Conservation (phyloP, 1,139 yeast species). For the Candida albicans region DNA sequence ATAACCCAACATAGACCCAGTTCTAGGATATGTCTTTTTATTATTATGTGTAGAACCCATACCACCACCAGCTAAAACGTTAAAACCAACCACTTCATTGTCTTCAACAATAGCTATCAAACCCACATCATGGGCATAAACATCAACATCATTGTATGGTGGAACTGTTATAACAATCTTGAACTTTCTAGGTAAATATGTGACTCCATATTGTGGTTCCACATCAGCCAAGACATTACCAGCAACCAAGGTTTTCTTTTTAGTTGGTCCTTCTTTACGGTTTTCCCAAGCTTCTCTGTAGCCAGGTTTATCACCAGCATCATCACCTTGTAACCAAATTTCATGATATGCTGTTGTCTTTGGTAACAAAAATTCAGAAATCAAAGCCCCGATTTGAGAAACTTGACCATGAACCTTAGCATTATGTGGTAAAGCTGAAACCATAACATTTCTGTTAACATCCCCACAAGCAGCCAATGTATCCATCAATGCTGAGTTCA, state of each 20-base stretch:
- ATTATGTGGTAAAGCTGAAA: slow-evolving; percentile 83
- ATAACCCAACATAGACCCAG: slow-evolving; percentile 85
- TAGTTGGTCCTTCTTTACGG: slow-evolving; percentile 76
- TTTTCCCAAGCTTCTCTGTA: slow-evolving; percentile 72
- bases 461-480: slow-evolving; percentile 99
- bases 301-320: slow-evolving; percentile 65
- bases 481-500: slow-evolving; percentile 87
- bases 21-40: slow-evolving; percentile 93
- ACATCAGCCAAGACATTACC: slow-evolving; percentile 82
- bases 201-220: slow-evolving; percentile 86
- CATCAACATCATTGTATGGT: slow-evolving; percentile 96
- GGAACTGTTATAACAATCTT: slow-evolving; percentile 95
- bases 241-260: slow-evolving; percentile 78
- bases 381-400: slow-evolving; percentile 57
- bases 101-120: slow-evolving; percentile 82
- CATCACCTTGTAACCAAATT: slow-evolving; percentile 92
- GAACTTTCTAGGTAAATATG: slow-evolving; percentile 93
- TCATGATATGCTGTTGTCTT: slow-evolving; percentile 95
- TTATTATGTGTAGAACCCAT: slow-evolving; percentile 98
- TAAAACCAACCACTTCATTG: slow-evolving; percentile 70
- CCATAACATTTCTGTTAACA: slow-evolving; percentile 93
- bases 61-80: slow-evolving; percentile 95
- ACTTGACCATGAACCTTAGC: slow-evolving; percentile 81
- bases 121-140: slow-evolving; percentile 93
- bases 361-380: slow-evolving; percentile 85